Conservation (phyloP, 1,284 basidiomycete genomes). For the Taiwanofungus camphoratus region DNA sequence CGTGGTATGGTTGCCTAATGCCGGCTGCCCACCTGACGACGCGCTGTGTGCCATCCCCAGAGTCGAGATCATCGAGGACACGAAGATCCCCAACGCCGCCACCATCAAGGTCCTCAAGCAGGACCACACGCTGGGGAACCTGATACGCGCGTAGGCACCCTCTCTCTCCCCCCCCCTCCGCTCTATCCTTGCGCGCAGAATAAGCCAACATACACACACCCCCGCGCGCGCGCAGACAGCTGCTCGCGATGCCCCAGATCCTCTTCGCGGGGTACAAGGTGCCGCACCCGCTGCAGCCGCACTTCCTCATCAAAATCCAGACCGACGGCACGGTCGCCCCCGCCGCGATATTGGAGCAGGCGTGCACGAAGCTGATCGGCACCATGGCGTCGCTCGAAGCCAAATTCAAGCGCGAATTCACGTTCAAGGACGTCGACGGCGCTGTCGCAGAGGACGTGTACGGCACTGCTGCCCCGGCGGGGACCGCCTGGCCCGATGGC, state of each 20-base stretch:
- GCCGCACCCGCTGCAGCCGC: constrained; percentile 92
- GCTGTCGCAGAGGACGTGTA: constrained; percentile 54
- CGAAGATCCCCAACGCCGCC: constrained; percentile 95
- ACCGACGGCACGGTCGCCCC: constrained; percentile 88
- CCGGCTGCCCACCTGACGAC: constrained; percentile 4
- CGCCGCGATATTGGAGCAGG: constrained; percentile 77
- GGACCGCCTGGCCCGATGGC: constrained; percentile 36
- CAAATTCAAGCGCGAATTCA: constrained; percentile 76
- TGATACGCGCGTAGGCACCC: constrained; percentile 82
- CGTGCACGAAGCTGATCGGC: constrained; percentile 79
- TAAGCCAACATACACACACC: not conserved
- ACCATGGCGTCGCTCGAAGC: constrained; percentile 63
- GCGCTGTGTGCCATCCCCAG: constrained; percentile 36
- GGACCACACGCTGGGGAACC: constrained; percentile 95
- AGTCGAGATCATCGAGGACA: constrained; percentile 90
- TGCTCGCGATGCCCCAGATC: constrained; percentile 78
- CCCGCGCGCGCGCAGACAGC: constrained; percentile 53
- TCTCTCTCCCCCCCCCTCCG: constrained; percentile 1
- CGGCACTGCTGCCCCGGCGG: constrained; percentile 37
- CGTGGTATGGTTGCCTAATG: constrained; percentile 30
- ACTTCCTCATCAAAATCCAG: constrained; percentile 93
- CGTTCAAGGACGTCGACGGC: constrained; percentile 62
- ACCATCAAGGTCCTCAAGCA: constrained; percentile 94
- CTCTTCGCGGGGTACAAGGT: constrained; percentile 98
- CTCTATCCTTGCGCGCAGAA: not conserved